These are phyloP conservation scores for Curvularia hawaiiensis DNA, from an alignment of 2,329 filamentous ascomycete species.

Conservation along the genomic window DNA sequence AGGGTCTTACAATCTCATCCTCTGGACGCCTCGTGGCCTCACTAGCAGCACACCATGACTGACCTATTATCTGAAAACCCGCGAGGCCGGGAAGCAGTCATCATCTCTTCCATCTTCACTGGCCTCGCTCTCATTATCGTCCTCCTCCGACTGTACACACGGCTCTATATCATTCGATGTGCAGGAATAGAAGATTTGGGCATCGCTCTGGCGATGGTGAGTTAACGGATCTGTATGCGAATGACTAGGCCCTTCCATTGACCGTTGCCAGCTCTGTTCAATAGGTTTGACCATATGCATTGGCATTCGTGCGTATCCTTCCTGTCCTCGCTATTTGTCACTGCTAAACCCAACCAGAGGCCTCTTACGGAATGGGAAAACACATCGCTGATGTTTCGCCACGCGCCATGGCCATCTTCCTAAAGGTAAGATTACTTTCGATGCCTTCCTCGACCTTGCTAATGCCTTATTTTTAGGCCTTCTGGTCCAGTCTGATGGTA, in stretches of 20 bases:
- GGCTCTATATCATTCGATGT: conserved; percentile 36
- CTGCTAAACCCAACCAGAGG: conserved; percentile 30
- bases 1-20: background rate
- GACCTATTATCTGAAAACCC: conserved; percentile 21
- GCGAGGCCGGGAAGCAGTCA: conserved; percentile 31
- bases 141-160: conserved; percentile 37
- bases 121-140: conserved; percentile 30
- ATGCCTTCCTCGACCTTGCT: background rate
- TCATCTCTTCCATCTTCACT: conserved; percentile 34
- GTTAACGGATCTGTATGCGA: background rate
- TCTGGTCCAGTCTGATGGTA: conserved; percentile 41
- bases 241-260: background rate
- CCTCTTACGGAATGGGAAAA: conserved; percentile 38
- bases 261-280: conserved; percentile 20
- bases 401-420: conserved; percentile 24
- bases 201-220: conserved; percentile 36
- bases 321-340: background rate
- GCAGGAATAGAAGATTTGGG: conserved; percentile 38
- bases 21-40: conserved; percentile 5
- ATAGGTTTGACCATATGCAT: conserved; percentile 38
- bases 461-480: conserved; percentile 26
- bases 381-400: conserved; percentile 24
- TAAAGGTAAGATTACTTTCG: conserved; percentile 26
- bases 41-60: conserved; percentile 11
- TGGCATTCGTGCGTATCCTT: conserved; percentile 31